These are phyloP conservation scores for Syzygium malaccense DNA, from an alignment of 441 rosid genomes.

Conservation along the genomic window DNA sequence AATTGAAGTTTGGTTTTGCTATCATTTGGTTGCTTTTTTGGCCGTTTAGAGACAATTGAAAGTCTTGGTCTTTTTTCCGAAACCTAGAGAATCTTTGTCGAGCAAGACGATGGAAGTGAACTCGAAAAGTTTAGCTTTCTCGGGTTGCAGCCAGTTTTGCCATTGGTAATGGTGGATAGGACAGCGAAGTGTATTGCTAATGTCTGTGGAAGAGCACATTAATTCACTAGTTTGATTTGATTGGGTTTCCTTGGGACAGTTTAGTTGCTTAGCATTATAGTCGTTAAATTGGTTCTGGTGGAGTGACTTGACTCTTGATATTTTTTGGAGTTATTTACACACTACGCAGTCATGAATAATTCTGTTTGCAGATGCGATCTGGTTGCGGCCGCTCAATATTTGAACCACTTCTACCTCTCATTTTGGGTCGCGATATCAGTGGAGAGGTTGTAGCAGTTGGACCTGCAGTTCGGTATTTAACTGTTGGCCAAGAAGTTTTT, in stretches of 20 bases:
- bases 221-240: background rate
- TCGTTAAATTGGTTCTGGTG: background rate
- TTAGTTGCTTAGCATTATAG: background rate
- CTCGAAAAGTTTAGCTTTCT: background rate
- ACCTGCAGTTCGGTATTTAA: conserved; percentile 46
- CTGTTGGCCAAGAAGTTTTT: conserved; percentile 82
- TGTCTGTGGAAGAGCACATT: background rate
- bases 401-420: conserved; percentile 75
- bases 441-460: conserved; percentile 91
- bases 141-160: background rate
- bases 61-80: background rate
- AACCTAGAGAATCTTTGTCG: too few species aligned
- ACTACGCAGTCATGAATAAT: too few species aligned
- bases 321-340: background rate
- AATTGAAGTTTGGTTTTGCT: background rate
- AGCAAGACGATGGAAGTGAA: background rate
- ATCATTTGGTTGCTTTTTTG: background rate
- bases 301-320: background rate
- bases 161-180: background rate
- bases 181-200: background rate
- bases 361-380: conserved; percentile 61
- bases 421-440: conserved; percentile 88
- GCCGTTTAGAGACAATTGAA: background rate
- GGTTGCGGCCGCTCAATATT: conserved; percentile 95
- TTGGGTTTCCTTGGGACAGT: background rate